phyloP scores from a whole-genome alignment of 139 green algal genomes.

The Haematococcus sp. region DNA sequence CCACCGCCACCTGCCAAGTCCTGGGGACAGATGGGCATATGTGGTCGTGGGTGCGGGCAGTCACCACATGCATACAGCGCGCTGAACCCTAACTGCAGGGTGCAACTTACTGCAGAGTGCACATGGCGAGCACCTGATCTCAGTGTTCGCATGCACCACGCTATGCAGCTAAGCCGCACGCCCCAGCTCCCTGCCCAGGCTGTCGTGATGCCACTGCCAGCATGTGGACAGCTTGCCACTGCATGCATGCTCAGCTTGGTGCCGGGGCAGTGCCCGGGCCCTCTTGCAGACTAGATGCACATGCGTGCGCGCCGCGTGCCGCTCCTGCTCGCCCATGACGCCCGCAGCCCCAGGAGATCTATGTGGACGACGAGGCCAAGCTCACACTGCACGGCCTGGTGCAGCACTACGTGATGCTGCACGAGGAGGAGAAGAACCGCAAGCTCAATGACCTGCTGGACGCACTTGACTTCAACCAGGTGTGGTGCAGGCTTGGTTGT shows the following conservation, averaged over 20 bases:
- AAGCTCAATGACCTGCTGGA: slow-evolving; percentile 99
- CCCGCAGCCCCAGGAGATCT: slow-evolving; percentile 61
- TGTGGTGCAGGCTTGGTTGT: too few relatives aligned
- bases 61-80: too few relatives aligned
- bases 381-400: slow-evolving; percentile 99
- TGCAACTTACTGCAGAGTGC: too few relatives aligned
- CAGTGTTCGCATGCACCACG: background rate
- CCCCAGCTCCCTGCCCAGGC: too few relatives aligned
- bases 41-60: too few relatives aligned
- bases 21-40: background rate
- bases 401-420: slow-evolving; percentile 98
- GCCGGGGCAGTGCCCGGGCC: too few relatives aligned
- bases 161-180: background rate
- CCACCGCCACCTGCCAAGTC: background rate
- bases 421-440: slow-evolving; percentile 97
- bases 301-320: background rate
- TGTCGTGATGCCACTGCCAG: too few relatives aligned
- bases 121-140: too few relatives aligned
- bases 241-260: too few relatives aligned
- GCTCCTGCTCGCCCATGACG: background rate
- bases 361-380: slow-evolving; percentile 93
- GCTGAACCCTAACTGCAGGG: too few relatives aligned
- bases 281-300: background rate
- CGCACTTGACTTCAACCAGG: slow-evolving; percentile 99
- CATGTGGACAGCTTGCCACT: too few relatives aligned